phyloP scores from a whole-genome alignment of 1,284 basidiomycete species.

The Ganoderma resinaceum region DNA sequence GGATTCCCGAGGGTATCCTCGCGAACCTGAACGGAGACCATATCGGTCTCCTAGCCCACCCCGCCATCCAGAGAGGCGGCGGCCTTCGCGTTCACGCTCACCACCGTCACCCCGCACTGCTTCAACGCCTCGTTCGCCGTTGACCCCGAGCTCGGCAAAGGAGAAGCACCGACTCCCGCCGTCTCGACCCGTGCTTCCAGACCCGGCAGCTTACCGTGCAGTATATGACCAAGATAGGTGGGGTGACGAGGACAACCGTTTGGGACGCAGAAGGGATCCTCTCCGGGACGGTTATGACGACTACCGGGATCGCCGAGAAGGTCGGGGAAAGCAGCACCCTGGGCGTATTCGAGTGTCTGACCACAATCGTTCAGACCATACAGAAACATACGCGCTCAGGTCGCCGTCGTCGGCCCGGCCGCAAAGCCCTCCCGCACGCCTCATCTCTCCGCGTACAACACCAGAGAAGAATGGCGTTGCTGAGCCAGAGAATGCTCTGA shows the following conservation, averaged over 20 bases:
- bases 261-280: conserved; percentile 19
- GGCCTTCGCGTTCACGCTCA: conserved; percentile 28
- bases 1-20: conserved; percentile 28
- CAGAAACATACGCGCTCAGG: conserved; percentile 22
- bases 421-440: conserved; percentile 14
- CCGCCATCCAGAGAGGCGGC: conserved; percentile 19
- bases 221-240: conserved; percentile 34
- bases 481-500: conserved; percentile 31
- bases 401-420: conserved; percentile 23
- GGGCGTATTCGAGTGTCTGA: conserved; percentile 5
- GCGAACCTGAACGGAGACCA: conserved; percentile 28
- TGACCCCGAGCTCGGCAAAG: conserved; percentile 34
- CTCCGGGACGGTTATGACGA: conserved; percentile 25
- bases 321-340: conserved; percentile 3
- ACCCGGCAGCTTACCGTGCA: conserved; percentile 23
- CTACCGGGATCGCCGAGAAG: conserved; percentile 25
- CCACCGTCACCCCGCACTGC: conserved; percentile 38
- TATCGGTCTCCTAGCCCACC: conserved; percentile 31
- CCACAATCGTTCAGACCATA: conserved; percentile 3
- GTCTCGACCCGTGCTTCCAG: conserved; percentile 31
- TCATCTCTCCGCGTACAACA: conserved; percentile 24
- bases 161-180: conserved; percentile 42
- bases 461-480: conserved; percentile 27
- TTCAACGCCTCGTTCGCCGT: conserved; percentile 38
- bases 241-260: conserved; percentile 20